These are phyloP conservation scores for Amaranthus tricolor DNA, from an alignment of 179 eudicot species.

Conservation along the genomic window DNA sequence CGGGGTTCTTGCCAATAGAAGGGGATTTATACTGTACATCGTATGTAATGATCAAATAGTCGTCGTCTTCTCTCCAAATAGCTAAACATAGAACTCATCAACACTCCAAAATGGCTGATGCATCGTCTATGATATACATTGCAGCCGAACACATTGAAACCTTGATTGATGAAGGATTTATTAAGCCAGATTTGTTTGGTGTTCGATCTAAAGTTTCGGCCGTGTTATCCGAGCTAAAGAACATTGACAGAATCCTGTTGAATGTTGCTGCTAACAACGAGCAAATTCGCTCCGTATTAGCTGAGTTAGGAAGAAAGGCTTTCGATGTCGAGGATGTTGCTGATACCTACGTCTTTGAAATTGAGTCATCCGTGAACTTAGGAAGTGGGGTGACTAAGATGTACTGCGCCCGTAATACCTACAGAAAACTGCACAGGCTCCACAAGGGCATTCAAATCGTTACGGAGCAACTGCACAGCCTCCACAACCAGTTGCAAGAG, in stretches of 20 bases:
- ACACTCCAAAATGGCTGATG: no score
- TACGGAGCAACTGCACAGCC: not conserved
- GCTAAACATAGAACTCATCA: no score
- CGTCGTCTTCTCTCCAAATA: no score
- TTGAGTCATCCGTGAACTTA: no score
- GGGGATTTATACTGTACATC: no score
- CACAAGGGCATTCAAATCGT: not conserved
- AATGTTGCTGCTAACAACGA: not conserved
- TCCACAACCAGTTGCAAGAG: no score
- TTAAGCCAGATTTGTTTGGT: no score
- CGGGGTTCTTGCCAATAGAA: no score
- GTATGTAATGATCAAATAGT: no score
- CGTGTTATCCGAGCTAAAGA: conserved; percentile 3
- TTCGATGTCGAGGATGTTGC: conserved; percentile 27
- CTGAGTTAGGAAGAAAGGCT: conserved; percentile 18
- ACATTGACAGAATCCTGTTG: not conserved
- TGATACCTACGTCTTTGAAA: conserved; percentile 16
- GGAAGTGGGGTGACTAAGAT: not conserved
- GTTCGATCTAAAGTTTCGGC: not conserved
- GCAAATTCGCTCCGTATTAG: not conserved
- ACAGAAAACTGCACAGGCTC: not conserved
- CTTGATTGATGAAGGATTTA: conserved; percentile 8
- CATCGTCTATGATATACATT: no score
- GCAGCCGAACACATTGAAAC: conserved; percentile 22
- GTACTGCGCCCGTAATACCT: no score